Conservation (phyloP, 495 filamentous ascomycete species). For the Penicillium parvum region DNA sequence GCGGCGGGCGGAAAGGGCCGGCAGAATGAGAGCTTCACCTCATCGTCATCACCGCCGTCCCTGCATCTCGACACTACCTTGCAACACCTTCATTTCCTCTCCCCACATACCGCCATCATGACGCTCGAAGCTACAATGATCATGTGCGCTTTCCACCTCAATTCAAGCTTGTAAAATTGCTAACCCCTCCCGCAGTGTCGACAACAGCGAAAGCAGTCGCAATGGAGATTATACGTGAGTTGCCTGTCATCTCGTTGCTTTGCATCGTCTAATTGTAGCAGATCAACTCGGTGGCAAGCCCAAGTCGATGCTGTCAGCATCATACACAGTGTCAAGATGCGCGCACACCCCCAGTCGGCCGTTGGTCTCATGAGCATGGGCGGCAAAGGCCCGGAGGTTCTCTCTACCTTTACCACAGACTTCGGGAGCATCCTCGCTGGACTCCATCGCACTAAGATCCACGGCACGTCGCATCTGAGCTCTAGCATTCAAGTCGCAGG, state of each 20-base stretch:
- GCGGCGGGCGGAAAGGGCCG: conserved; percentile 12
- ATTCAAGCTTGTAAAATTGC: conserved; percentile 18
- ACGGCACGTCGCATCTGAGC: conserved; percentile 76
- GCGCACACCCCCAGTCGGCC: conserved; percentile 91
- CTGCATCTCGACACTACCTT: conserved; percentile 12
- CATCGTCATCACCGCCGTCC: conserved; percentile 21
- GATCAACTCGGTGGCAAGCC: conserved; percentile 90
- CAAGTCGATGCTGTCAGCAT: conserved; percentile 92
- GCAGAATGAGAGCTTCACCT: conserved; percentile 29
- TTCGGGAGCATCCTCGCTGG: conserved; percentile 93
- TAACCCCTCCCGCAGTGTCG: conserved; percentile 56
- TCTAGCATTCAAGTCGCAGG: conserved; percentile 92
- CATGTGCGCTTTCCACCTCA: conserved; percentile 47
- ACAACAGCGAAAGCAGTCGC: conserved; percentile 96
- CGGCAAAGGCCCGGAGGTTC: conserved; percentile 90
- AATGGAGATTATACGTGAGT: conserved; percentile 83
- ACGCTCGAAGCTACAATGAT: conserved; percentile 72
- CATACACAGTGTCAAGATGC: conserved; percentile 89
- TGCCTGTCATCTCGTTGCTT: neutral
- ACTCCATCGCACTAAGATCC: conserved; percentile 90
- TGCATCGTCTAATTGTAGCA: conserved; percentile 29
- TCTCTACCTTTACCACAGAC: conserved; percentile 92
- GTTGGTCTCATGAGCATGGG: conserved; percentile 99
- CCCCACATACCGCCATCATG: conserved; percentile 49
- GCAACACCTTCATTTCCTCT: conserved; percentile 11